Evolutionary conservation across 805 yeast species (phyloP).

Genomic region (Candida silvicultrix): DNA sequence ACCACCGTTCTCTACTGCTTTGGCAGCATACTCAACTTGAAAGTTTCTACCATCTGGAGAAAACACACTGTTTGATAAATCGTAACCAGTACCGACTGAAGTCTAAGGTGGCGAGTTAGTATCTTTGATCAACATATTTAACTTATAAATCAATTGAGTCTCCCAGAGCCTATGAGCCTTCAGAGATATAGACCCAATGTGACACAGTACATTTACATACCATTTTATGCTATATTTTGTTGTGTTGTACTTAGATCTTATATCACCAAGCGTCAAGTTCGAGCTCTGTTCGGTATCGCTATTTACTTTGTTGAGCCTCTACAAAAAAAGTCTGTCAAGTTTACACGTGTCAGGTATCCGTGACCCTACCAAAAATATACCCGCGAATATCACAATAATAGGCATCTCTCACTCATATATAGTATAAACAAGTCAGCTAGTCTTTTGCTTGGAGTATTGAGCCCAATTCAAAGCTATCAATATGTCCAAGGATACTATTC

Average conservation of each 20-base stretch:
- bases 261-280: background rate
- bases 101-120: constrained; percentile 36
- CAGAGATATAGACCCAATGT: background rate
- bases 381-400: background rate
- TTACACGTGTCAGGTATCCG: background rate
- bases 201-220: background rate
- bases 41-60: constrained; percentile 85
- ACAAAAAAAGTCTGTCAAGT: background rate
- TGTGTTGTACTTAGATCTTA: background rate
- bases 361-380: background rate
- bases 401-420: no score
- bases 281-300: background rate
- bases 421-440: no score
- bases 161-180: background rate
- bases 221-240: background rate
- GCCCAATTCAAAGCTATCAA: no score
- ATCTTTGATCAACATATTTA: background rate
- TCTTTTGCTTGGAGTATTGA: no score
- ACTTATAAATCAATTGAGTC: background rate
- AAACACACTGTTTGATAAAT: constrained; percentile 93
- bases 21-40: constrained; percentile 96
- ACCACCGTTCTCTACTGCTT: constrained; percentile 97
- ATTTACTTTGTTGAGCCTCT: background rate
- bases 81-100: constrained; percentile 98
- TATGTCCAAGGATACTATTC: constrained; percentile 45